Base-by-base conservation (phyloP, 2,329 filamentous ascomycete genomes). In the Thielaviopsis euricoi region DNA sequence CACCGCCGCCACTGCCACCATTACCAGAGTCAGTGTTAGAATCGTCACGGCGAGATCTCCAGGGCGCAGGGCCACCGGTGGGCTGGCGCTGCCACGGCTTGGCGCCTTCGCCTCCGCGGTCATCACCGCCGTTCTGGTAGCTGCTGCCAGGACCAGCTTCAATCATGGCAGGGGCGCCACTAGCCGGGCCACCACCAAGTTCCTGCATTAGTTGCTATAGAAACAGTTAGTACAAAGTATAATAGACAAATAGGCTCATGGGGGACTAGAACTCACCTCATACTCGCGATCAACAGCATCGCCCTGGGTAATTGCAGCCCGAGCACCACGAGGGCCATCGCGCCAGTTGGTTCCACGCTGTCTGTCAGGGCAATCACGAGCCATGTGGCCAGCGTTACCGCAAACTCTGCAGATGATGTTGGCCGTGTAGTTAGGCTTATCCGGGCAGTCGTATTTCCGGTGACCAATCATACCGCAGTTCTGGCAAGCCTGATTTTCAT, bases 391-490 rank as follows among this genome's bases (percentile, higher is more conserved):
- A 63, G 93, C 90, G 69, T 97, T 96, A 64, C 93, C 93, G 74
- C 93, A 98, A 65, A 96, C 87, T 66, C 91, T 90, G 74, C 93
- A 98, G 68, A 98, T 97, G 70, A 98, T 97, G 73, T 89, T 97
- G 66, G 93, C 90, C n/a, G 93, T 98, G 73, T 86, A 97, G 74
- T 98, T 98, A 69, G 90, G 88, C 71, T 93, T 88, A 74, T 98
- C 89, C 15, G 93, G 93, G 66, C 93, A 98, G 69, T 98, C 93
- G 70, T 96, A 97, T 74, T 98, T 98, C 73, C 93, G 86, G 72
- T 98, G 93, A 61, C 93, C 93, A 63, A 98, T 98, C 78, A 97
- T 89, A 65, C 93, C 93, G 72, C 88, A 98, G 76, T 98, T 98
- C 75, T 98, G 93, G 74, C 93, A 98, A 64, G 93, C 93, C 71